Base-by-base conservation (phyloP, 2,329 filamentous ascomycete genomes). In the Alternaria consortialis region DNA sequence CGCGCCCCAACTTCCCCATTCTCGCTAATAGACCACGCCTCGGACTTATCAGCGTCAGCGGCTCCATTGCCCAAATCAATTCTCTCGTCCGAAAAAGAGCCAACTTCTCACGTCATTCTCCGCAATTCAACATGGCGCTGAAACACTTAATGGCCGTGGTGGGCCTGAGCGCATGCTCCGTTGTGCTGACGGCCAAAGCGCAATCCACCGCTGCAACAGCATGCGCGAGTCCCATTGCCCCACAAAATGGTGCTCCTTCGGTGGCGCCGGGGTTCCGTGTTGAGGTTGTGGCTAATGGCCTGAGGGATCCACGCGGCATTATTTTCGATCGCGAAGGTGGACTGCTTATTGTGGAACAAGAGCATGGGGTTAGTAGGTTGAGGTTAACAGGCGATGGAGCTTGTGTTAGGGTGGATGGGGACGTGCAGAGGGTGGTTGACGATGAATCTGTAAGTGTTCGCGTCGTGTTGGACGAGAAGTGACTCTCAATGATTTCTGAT, bases 321-420 rank as follows among this genome's bases (percentile, higher is more conserved):
- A 71, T 77, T 11, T 83, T 85, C 64, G 84, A 86, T 73, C 73
- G 64, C 20, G 72, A 76, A 48, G 84, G 83, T 20, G 80, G 81
- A 58, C 72, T 85, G 37, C 75, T 86, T n/a, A 81, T 86, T 5
- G 79, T 85, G 23, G 80, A 85, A 72, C 73, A 77, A 65, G 76
- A 69, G 54, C 65, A 62, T 69, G 80, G 76, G 7, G 75, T 84
- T 37, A 75, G 73, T 29, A 75, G 77, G 40, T 69, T 83, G 58
- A 76, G 68, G 31, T 61, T 84, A 42, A 70, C 60, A 11, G 67
- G 67, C 4, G 66, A 74, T 43, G 74, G 74, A 1, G 61, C 67
- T 8, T 79, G 76, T 62, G 68, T 73, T 46, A 73, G 65, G 56
- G 68, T 67, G 17, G 64, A 70, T 8, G 76, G 74, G 2, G 36